Percentiles rank a stretch among this genome's conserved stretches.
Conservation (phyloP, 176 grass and related monocot species). For the Aegilops bicornis region DNA sequence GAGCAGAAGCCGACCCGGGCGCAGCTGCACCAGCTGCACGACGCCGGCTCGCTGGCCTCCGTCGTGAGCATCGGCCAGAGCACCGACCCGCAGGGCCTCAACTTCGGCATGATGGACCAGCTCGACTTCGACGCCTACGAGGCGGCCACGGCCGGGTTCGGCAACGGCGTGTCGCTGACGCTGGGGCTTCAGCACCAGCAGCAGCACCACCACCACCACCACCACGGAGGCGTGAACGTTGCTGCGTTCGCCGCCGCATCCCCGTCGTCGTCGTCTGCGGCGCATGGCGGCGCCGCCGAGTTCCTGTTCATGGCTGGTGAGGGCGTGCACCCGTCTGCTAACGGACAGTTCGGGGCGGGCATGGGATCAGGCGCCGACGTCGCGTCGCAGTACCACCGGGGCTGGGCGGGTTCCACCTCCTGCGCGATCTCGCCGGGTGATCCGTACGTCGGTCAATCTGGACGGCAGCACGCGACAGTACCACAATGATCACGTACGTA, state of each 20-base stretch:
- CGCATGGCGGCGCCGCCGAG: slow-evolving; percentile 34
- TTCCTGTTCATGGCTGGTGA: slow-evolving; percentile 44
- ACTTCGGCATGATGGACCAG: slow-evolving; percentile 53
- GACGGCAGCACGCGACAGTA: background rate
- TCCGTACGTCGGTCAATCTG: background rate
- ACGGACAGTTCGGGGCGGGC: slow-evolving; percentile 25
- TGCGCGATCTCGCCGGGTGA: slow-evolving; percentile 58
- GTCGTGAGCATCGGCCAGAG: slow-evolving; percentile 55
- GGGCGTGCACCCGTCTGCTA: slow-evolving; percentile 26
- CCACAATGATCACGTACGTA: background rate
- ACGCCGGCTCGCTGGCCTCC: slow-evolving; percentile 70
- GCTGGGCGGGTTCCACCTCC: slow-evolving; percentile 49
- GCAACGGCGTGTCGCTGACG: slow-evolving; percentile 66
- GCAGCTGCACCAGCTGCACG: slow-evolving; percentile 52
- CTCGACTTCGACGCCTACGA: slow-evolving; percentile 60
- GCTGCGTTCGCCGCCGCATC: slow-evolving; percentile 39
- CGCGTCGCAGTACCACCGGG: slow-evolving; percentile 30
- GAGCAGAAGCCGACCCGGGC: slow-evolving; percentile 67
- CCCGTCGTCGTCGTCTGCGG: background rate
- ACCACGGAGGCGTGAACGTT: slow-evolving; percentile 51
- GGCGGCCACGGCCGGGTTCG: background rate
- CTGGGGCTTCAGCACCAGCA: slow-evolving; percentile 65
- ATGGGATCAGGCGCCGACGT: slow-evolving; percentile 20
- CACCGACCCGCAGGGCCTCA: slow-evolving; percentile 21
- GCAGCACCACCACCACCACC: background rate